These are phyloP conservation scores for Suillus bovinus DNA, from an alignment of 768 basidiomycete species.

Conservation along the genomic window DNA sequence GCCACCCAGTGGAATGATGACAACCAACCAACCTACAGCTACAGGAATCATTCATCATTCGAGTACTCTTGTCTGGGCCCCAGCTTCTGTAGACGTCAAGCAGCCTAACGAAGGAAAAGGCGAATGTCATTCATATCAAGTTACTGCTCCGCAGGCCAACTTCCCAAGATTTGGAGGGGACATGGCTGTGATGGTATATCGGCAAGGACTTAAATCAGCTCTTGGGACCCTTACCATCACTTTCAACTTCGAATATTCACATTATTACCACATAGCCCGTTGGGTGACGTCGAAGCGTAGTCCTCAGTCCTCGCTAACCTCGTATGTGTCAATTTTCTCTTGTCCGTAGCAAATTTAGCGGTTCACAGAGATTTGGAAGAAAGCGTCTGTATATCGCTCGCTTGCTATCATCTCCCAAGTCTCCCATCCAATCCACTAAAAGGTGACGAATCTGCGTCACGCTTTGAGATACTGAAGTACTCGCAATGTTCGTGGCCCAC, in stretches of 20 bases:
- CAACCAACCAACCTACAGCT: neutral
- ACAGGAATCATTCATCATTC: neutral
- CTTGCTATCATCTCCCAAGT: conserved; percentile 40
- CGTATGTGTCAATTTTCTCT: conserved; percentile 29
- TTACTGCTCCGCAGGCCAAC: neutral
- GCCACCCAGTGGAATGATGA: neutral
- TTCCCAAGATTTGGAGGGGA: conserved; percentile 14
- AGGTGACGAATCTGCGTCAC: conserved; percentile 17
- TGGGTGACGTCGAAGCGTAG: conserved; percentile 43
- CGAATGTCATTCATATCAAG: neutral
- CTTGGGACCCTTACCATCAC: conserved; percentile 17
- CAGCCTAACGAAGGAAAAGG: neutral
- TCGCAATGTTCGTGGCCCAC: conserved; percentile 46
- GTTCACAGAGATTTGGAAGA: conserved; percentile 32
- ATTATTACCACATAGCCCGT: conserved; percentile 26
- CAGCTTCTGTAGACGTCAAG: neutral
- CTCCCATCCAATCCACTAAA: conserved; percentile 16
- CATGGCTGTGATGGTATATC: conserved; percentile 21
- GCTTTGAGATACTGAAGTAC: conserved; percentile 18
- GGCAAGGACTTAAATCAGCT: conserved; percentile 17
- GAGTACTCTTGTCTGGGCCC: neutral
- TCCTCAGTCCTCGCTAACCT: conserved; percentile 26
- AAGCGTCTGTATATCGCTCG: conserved; percentile 46
- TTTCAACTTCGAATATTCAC: conserved; percentile 30
- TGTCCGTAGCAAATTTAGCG: neutral